Conservation (phyloP, 139 green algal genomes). For the Mesostigma viride region DNA sequence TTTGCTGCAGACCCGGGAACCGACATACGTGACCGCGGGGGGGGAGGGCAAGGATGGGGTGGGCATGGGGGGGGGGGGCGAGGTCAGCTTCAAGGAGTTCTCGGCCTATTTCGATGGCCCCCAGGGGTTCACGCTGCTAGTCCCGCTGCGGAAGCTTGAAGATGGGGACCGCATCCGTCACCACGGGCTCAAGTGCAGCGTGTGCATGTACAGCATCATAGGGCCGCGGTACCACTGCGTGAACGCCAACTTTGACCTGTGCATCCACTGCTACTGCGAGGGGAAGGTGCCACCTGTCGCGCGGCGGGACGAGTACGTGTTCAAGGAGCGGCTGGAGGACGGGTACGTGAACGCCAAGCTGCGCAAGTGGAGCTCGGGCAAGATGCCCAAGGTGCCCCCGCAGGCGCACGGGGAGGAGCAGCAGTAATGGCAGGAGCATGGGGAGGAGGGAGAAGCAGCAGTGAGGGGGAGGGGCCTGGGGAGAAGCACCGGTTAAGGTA, state of each 20-base stretch:
- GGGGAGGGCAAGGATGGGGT: conserved; percentile 11
- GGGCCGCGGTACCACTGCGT: conserved; percentile 19
- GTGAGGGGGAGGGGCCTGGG: too few relatives aligned
- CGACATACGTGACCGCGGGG: not conserved
- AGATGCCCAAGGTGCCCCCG: too few relatives aligned
- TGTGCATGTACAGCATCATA: conserved; percentile 22
- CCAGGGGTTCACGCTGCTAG: conserved; percentile 8
- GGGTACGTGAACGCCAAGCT: too few relatives aligned
- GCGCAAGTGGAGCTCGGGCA: too few relatives aligned
- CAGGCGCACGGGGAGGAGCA: too few relatives aligned
- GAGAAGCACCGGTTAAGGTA: too few relatives aligned
- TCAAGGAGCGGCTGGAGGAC: too few relatives aligned
- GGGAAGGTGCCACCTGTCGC: conserved; percentile 26
- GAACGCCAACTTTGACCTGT: conserved; percentile 18
- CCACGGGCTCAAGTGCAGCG: conserved; percentile 13
- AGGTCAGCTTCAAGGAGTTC: conserved; percentile 4
- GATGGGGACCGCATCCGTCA: conserved; percentile 15
- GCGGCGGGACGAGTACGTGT: too few relatives aligned
- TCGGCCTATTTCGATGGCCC: not conserved
- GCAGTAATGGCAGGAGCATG: too few relatives aligned
- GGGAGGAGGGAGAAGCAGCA: too few relatives aligned
- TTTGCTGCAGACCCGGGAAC: not conserved
- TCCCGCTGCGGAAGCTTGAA: conserved; percentile 15
- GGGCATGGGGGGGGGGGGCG: not conserved
- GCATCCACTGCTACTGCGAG: conserved; percentile 22